Conservation (phyloP, 2,329 filamentous ascomycete genomes). For the Aspergillus uvarum region DNA sequence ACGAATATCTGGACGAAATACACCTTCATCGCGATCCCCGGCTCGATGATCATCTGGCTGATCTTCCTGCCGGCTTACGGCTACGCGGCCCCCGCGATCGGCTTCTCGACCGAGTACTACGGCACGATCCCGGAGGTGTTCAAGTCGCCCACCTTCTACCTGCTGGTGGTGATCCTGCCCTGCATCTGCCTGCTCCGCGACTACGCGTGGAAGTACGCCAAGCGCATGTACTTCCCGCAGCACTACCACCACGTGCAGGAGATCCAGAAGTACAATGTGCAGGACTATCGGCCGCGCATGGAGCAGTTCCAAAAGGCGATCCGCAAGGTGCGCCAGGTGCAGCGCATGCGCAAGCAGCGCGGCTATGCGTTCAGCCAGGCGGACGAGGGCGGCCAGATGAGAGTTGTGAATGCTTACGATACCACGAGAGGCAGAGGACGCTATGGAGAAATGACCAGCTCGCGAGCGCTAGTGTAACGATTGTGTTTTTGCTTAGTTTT, state of each 20-base stretch:
- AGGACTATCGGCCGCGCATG: conserved; percentile 98
- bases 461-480: conserved; percentile 38
- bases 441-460: conserved; percentile 91
- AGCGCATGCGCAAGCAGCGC: conserved; percentile 98
- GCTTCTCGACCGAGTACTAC: conserved; percentile 78
- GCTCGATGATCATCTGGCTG: conserved; percentile 88
- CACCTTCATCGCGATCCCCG: conserved; percentile 90
- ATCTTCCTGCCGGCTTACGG: conserved; percentile 86
- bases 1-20: conserved; percentile 99
- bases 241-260: conserved; percentile 98
- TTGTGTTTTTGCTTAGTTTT: conserved; percentile 4
- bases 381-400: conserved; percentile 84
- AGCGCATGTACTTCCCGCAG: conserved; percentile 95
- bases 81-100: conserved; percentile 76
- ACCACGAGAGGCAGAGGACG: conserved; percentile 87
- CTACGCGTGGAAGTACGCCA: conserved; percentile 94
- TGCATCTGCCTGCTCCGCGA: conserved; percentile 81
- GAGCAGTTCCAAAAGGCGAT: conserved; percentile 99
- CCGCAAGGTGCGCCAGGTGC: conserved; percentile 94
- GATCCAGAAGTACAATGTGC: conserved; percentile 99
- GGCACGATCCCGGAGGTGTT: conserved; percentile 82
- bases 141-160: conserved; percentile 81
- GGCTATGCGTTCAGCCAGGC: conserved; percentile 98
- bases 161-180: conserved; percentile 79
- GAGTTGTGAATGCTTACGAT: conserved; percentile 95